Base-by-base conservation (phyloP, 1,284 basidiomycete genomes). In the Melanopsichium pennsylvanicum region DNA sequence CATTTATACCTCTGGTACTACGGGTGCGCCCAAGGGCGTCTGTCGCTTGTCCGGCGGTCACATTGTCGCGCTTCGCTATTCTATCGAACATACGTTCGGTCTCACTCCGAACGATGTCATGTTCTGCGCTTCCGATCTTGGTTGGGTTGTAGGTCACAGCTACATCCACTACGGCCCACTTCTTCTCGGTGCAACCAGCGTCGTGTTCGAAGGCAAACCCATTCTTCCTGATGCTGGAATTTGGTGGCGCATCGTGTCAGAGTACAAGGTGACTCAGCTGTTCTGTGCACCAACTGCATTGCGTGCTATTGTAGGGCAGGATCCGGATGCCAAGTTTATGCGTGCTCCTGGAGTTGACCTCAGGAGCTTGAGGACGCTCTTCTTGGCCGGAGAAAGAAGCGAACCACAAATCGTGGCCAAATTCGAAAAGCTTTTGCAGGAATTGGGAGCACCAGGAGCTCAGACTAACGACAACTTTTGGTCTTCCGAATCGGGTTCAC, bases 141-240 rank as follows among this genome's bases (percentile, higher is more conserved):
- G 76, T 31, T 79, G 74, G 64, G 63, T 74, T 18, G 62, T 67
- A 6, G 64, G 68, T 6, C 62, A 63, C 31, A 70, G 68, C 7
- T 72, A 70, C 48, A 72, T 74, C 46, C 63, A 76, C 56, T 79
- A 75, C 41, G 75, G 64, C 2, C 78, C 78, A 2, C 63, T 77
- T 3, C 49, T 81, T 4, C 48, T 79, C 3, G 78, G 78, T 13
- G 68, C 62, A 4, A 61, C 75, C 18, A 71, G 73, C 12, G 61
- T 79, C 35, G 66, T 79, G 18, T 79, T 79, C 29, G 78, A 79
- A 32, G 77, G 77, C 31, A 79, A 79, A 38, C 78, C 75, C n/a
- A 59, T 77, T 22, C 46, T 79, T 15, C 78, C 78, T 2, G 77
- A 79, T 33, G 77, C 78, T 5, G 74, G 75, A 0, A 70, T 78